Percentiles rank a stretch among this genome's conserved stretches.
Conservation (phyloP, 2,329 filamentous ascomycete genomes). For the Hypoxylon sp. region DNA sequence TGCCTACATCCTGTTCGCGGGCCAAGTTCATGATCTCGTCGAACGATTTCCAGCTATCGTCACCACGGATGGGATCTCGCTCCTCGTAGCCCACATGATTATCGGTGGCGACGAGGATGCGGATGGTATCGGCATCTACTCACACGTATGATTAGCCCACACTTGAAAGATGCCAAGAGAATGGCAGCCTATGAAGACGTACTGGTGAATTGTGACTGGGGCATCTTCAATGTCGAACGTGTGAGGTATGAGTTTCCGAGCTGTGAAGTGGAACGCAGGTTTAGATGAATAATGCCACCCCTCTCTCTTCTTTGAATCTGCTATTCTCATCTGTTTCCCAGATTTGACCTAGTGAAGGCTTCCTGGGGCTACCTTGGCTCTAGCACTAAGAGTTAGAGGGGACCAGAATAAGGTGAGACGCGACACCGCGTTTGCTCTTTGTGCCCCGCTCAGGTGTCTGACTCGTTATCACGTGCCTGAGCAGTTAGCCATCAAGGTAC, state of each 20-base stretch:
- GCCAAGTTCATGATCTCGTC: conserved; percentile 94
- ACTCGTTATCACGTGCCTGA: conserved; percentile 35
- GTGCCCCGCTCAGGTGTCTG: neutral
- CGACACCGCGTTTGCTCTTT: conserved; percentile 37
- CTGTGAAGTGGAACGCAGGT: neutral
- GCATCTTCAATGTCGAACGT: conserved; percentile 37
- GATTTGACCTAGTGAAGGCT: neutral
- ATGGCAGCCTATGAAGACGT: conserved; percentile 20
- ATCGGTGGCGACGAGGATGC: conserved; percentile 92
- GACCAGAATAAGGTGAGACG: conserved; percentile 14
- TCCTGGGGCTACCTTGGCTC: no score
- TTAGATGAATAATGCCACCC: conserved; percentile 2
- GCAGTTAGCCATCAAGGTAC: no score
- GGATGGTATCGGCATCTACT: conserved; percentile 79
- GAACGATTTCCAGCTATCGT: conserved; percentile 97
- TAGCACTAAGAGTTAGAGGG: neutral
- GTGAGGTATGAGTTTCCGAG: neutral
- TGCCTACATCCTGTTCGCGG: conserved; percentile 77
- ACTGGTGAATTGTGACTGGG: conserved; percentile 45
- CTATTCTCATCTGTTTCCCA: neutral
- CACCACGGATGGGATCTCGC: conserved; percentile 90
- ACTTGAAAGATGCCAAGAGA: conserved; percentile 49
- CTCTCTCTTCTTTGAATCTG: neutral
- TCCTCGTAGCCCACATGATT: conserved; percentile 98
- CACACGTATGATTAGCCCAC: conserved; percentile 9